Evolutionary conservation across 2,329 filamentous ascomycete genomes (phyloP), one percentile per base, ranked within the genome.

Genomic region (Beauveria rudraprayagi): DNA sequence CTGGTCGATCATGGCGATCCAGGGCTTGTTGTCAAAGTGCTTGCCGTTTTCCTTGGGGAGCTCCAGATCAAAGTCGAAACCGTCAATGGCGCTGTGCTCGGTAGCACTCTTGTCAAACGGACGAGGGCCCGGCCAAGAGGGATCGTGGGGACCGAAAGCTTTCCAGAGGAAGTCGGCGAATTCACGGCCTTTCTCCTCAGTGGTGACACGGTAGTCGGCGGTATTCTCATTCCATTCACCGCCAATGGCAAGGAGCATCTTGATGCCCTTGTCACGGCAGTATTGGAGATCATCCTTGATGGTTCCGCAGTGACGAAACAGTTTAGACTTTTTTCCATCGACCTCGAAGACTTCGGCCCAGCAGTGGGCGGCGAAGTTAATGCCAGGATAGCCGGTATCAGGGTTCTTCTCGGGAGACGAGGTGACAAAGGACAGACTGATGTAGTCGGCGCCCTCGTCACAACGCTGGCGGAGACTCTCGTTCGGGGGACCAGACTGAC

Each of bases 51-150:
- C 64, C 30, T 72, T 66, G 3, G 64, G 56, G 19, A 65, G 62
- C 66, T 78, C 75, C 11, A 78, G 69, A 57, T 78, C 76, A 64
- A 78, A 73, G 62, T 77, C 75, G 61, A 77, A 78, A 44, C 77
- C 77, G 61, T 78, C 75, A 52, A 78, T 66, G 10, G 67, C 60
- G 46, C 64, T 67, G 63, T 68, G 67, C 19, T 68, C 63, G 14
- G 65, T 66, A 6, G 59, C 54, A 48, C 62, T 67, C 54, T 61
- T 51, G 55, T 76, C 76, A 48, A 78, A 77, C 4, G 76, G 76
- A 52, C 76, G 73, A 46, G 76, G 72, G 1, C 73, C 69, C 3
- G 61, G 62, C 66, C 69, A 76, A 17, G 26, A 43, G 2, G 65
- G 8, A n/a, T 71, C 48, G 48, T 71, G 70, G 6, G 75, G 75